phyloP scores from a whole-genome alignment of 768 basidiomycete species.

The Filobasidium floriforme region DNA sequence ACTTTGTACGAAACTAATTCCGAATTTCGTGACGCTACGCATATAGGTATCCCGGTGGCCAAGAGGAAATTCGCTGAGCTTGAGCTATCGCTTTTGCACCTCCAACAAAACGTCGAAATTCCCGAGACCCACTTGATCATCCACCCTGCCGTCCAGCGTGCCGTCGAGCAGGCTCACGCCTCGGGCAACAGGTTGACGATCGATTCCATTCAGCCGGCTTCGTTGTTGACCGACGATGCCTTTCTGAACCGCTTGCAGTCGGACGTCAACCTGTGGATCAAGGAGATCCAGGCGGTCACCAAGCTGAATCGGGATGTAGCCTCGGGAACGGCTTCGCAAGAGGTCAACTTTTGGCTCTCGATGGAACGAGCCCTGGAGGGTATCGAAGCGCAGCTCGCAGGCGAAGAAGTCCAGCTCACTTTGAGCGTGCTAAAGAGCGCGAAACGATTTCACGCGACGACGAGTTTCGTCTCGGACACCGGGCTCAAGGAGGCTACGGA shows the following conservation, averaged over 20 bases:
- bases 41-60: conserved; percentile 80
- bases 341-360: conserved; percentile 98
- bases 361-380: conserved; percentile 87
- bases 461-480: conserved; percentile 95
- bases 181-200: conserved; percentile 53
- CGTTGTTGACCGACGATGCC: conserved; percentile 69
- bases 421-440: conserved; percentile 83
- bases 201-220: conserved; percentile 69
- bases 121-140: conserved; percentile 90
- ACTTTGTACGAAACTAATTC: not conserved
- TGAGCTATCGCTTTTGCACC: conserved; percentile 82
- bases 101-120: conserved; percentile 98
- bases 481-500: conserved; percentile 91
- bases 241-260: conserved; percentile 90
- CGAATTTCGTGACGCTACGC: not conserved
- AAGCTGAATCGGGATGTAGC: conserved; percentile 83
- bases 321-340: conserved; percentile 92
- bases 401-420: conserved; percentile 69
- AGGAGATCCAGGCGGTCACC: conserved; percentile 91
- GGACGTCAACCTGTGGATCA: conserved; percentile 97
- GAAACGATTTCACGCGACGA: conserved; percentile 92
- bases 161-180: conserved; percentile 57
- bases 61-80: conserved; percentile 99
- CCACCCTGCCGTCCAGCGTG: conserved; percentile 78
- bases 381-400: conserved; percentile 82